phyloP scores from a whole-genome alignment of 192 early-diverging fungal genomes.

The Gonapodya prolifera region DNA sequence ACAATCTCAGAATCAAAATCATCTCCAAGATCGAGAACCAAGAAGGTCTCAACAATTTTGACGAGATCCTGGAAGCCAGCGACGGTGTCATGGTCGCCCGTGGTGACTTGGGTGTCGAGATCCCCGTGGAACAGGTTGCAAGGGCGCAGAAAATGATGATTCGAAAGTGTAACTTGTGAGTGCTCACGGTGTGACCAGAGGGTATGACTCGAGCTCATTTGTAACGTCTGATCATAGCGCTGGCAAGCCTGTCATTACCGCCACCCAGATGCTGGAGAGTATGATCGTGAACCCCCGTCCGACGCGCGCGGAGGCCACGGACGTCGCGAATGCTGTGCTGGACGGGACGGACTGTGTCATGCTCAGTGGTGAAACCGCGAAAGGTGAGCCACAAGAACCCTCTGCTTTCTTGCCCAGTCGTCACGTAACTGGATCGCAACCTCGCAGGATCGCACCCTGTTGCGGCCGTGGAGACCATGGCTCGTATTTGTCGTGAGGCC shows the following conservation, averaged over 20 bases:
- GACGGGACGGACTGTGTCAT: constrained; percentile 99
- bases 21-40: constrained; percentile 97
- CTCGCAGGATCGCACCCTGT: neutral
- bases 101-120: constrained; percentile 96
- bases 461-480: constrained; percentile 71
- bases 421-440: neutral
- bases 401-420: constrained; percentile 16
- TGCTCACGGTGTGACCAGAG: constrained; percentile 91
- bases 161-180: constrained; percentile 94
- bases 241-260: constrained; percentile 27
- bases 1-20: constrained; percentile 89
- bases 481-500: constrained; percentile 79
- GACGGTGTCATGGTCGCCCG: constrained; percentile 99
- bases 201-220: constrained; percentile 75
- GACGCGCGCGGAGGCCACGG: constrained; percentile 96
- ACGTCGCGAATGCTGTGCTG: constrained; percentile 95
- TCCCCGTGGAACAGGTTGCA: constrained; percentile 77
- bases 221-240: too few relatives aligned
- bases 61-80: constrained; percentile 83
- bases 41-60: constrained; percentile 97
- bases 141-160: constrained; percentile 92
- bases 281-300: constrained; percentile 80
- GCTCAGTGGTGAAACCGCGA: constrained; percentile 97
- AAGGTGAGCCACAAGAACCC: too few relatives aligned
- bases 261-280: constrained; percentile 96